A percentile compares a stretch with the other conserved stretches of the same genome.
Conservation (phyloP, 129 eudicot genomes). For the Erigeron canadensis region DNA sequence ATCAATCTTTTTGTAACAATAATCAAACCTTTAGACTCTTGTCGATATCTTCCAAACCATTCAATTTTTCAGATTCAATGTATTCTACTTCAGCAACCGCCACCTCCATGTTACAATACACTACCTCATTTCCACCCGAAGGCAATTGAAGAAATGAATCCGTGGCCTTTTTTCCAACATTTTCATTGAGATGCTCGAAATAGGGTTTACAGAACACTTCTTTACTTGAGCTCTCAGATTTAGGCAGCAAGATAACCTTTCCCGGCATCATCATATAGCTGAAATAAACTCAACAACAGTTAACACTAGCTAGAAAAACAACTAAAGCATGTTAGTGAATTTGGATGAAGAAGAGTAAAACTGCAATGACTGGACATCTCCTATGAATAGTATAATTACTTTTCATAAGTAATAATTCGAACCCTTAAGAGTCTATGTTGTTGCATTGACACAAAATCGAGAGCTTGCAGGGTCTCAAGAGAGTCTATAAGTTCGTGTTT, state of each 20-base stretch:
- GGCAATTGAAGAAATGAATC: too few relatives aligned
- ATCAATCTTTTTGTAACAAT: too few relatives aligned
- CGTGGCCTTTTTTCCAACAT: constrained; percentile 33
- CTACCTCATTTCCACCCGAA: constrained; percentile 31
- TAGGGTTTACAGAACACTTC: constrained; percentile 40
- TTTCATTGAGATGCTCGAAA: constrained; percentile 31
- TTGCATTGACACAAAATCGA: too few relatives aligned
- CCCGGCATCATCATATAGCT: constrained; percentile 42
- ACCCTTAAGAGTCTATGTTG: too few relatives aligned
- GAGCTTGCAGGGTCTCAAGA: too few relatives aligned
- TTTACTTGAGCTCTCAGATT: constrained; percentile 48
- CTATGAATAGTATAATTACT: too few relatives aligned
- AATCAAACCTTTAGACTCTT: constrained; percentile 45
- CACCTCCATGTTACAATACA: constrained; percentile 35
- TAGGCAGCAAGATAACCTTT: constrained; percentile 48
- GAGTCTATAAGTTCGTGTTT: too few relatives aligned
- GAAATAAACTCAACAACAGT: constrained; percentile 12
- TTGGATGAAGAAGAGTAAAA: too few relatives aligned
- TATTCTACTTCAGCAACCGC: constrained; percentile 70
- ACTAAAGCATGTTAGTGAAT: neutral
- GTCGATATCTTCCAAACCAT: constrained; percentile 66
- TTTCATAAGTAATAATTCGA: too few relatives aligned
- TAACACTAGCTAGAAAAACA: neutral
- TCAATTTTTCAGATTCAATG: constrained; percentile 69
- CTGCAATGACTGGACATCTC: too few relatives aligned